phyloP scores from a whole-genome alignment of 257 asterid genomes.

The Ilex aquifolium region DNA sequence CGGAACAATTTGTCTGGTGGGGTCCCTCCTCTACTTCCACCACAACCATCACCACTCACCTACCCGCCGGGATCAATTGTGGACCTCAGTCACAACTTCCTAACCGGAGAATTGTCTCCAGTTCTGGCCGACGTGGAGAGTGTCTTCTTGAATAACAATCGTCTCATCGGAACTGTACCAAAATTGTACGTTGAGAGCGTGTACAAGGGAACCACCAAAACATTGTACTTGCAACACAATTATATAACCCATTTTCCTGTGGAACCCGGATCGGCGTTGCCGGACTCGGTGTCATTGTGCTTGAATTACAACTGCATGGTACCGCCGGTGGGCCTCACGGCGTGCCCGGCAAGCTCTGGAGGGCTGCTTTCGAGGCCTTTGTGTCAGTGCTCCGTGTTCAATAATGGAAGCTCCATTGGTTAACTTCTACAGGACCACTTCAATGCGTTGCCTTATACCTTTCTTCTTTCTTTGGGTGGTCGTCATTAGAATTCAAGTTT shows the following conservation, averaged over 20 bases:
- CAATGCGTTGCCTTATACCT: no score
- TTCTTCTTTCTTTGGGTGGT: no score
- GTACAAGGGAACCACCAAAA: constrained; percentile 36
- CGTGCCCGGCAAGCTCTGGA: constrained; percentile 69
- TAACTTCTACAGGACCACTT: no score
- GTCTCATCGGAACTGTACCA: constrained; percentile 52
- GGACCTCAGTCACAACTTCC: constrained; percentile 67
- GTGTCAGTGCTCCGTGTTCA: constrained; percentile 47
- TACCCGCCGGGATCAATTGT: constrained; percentile 37
- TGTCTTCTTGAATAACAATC: constrained; percentile 59
- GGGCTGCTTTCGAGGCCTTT: constrained; percentile 57
- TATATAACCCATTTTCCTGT: constrained; percentile 49
- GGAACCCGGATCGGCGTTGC: constrained; percentile 31
- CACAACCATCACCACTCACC: not conserved
- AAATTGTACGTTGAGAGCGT: constrained; percentile 47
- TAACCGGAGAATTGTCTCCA: constrained; percentile 42
- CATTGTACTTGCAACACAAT: constrained; percentile 71
- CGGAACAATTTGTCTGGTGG: constrained; percentile 80
- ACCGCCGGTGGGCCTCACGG: constrained; percentile 45
- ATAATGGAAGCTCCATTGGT: not conserved
- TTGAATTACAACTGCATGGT: constrained; percentile 59
- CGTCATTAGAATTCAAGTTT: no score
- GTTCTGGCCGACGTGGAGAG: constrained; percentile 48
- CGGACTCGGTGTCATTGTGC: constrained; percentile 60
- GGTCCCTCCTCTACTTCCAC: constrained; percentile 34